Percentiles rank a stretch among this genome's conserved stretches.
These are phyloP conservation scores for Ehretia macrophylla DNA, from an alignment of 257 asterid genomes.

Conservation along the genomic window DNA sequence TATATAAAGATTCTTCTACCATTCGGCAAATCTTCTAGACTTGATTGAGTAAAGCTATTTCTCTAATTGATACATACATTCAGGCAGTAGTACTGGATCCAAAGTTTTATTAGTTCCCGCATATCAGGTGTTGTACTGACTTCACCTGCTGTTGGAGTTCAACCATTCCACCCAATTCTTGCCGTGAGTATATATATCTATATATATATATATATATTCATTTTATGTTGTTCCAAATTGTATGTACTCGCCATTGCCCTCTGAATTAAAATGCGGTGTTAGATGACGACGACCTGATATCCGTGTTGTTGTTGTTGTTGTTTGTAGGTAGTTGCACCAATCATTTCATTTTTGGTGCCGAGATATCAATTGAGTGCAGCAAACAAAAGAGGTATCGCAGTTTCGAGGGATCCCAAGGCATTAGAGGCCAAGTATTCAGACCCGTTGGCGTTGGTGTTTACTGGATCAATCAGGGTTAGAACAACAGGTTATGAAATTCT, in stretches of 20 bases:
- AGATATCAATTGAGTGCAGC: constrained; percentile 87
- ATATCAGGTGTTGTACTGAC: constrained; percentile 68
- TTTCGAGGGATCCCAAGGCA: constrained; percentile 79
- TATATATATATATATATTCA: no score
- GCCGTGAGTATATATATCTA: constrained; percentile 52
- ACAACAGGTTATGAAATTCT: constrained; percentile 94
- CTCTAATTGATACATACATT: constrained; percentile 1
- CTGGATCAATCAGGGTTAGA: constrained; percentile 77
- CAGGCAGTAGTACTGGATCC: constrained; percentile 83
- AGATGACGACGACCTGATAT: no score
- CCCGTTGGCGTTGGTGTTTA: constrained; percentile 85
- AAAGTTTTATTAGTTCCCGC: constrained; percentile 43
- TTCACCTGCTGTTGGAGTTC: constrained; percentile 90
- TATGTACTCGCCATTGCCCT: no score
- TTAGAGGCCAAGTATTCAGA: constrained; percentile 80
- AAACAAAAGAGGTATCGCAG: constrained; percentile 61
- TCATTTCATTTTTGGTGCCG: constrained; percentile 65
- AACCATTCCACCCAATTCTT: constrained; percentile 83
- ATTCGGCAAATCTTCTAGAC: not conserved
- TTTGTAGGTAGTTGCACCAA: constrained; percentile 73
- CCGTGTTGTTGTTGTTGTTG: no score
- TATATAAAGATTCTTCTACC: not conserved
- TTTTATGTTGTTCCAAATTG: no score
- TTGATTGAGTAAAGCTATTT: no score
- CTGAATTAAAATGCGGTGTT: no score